Evolutionary conservation across 2,329 filamentous ascomycete species (phyloP).

Genomic region (Clonostachys rosea): DNA sequence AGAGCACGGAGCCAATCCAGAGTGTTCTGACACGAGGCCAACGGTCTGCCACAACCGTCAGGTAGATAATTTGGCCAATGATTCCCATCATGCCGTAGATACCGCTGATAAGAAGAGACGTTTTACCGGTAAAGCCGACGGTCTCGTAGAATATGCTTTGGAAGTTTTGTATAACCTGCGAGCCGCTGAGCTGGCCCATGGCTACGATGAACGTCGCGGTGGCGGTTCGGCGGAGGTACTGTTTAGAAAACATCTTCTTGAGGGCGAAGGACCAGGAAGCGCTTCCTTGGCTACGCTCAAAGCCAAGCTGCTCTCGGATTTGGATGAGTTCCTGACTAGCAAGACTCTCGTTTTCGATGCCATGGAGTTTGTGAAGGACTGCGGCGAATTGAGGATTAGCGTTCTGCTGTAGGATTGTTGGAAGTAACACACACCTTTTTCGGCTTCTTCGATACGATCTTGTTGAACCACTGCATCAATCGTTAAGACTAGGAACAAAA

Average conservation of each 20-base stretch:
- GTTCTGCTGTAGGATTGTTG: too few species aligned
- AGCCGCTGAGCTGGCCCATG: conserved; percentile 20
- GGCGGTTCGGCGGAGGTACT: conserved; percentile 17
- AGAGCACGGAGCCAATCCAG: conserved; percentile 8
- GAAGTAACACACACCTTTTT: background rate
- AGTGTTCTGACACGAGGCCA: conserved; percentile 14
- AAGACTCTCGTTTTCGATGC: too few species aligned
- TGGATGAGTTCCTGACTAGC: conserved; percentile 12
- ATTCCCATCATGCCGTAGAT: conserved; percentile 28
- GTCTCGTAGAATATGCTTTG: conserved; percentile 28
- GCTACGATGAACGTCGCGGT: conserved; percentile 19
- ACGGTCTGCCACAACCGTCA: conserved; percentile 17
- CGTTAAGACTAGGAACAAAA: background rate
- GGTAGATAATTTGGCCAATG: conserved; percentile 18
- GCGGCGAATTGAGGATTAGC: too few species aligned
- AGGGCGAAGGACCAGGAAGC: conserved; percentile 8
- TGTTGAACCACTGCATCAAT: background rate
- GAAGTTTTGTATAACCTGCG: conserved; percentile 22
- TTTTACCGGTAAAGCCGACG: conserved; percentile 40
- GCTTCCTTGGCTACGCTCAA: conserved; percentile 13
- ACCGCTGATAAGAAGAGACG: conserved; percentile 40
- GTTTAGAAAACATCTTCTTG: conserved; percentile 14
- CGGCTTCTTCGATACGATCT: conserved; percentile 9
- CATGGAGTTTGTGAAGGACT: too few species aligned
- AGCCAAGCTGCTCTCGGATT: conserved; percentile 18